These are phyloP conservation scores for Bassia scoparia DNA, from an alignment of 148 eudicot species.

Conservation along the genomic window DNA sequence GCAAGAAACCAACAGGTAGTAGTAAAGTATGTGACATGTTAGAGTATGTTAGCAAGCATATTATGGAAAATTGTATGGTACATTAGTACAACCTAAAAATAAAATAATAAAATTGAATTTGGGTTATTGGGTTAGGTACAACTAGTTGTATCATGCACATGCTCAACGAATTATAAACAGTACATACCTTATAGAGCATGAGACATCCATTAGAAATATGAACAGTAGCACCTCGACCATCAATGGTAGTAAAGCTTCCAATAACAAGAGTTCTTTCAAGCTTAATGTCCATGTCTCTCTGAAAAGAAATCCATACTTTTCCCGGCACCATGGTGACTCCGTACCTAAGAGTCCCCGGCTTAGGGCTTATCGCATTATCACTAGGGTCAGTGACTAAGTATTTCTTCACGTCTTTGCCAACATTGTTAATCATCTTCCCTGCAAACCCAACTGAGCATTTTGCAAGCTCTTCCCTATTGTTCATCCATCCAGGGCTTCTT, in stretches of 20 bases:
- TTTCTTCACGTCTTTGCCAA: constrained; percentile 34
- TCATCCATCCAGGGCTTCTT: constrained; percentile 46
- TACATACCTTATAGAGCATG: constrained; percentile 42
- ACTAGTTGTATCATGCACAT: too few relatives aligned
- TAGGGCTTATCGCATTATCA: constrained; percentile 52
- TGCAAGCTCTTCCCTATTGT: constrained; percentile 50
- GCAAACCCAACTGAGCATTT: constrained; percentile 61
- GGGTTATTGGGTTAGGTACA: too few relatives aligned
- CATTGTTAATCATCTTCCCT: constrained; percentile 57
- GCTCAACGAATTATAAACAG: too few relatives aligned
- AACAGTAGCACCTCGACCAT: constrained; percentile 58
- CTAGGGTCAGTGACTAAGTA: constrained; percentile 63
- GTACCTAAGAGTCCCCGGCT: constrained; percentile 57
- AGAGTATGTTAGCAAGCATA: too few relatives aligned
- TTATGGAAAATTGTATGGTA: too few relatives aligned
- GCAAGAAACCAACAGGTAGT: too few relatives aligned
- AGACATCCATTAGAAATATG: constrained; percentile 52
- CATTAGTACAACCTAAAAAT: too few relatives aligned
- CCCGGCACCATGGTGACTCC: constrained; percentile 53
- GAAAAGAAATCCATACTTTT: constrained; percentile 64
- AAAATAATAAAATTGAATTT: too few relatives aligned
- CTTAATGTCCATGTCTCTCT: constrained; percentile 54
- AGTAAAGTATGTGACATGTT: too few relatives aligned
- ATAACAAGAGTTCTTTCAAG: constrained; percentile 55
- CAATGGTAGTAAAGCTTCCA: constrained; percentile 55